Evolutionary conservation across 1,139 yeast species (phyloP).

Genomic region (Candida gigantensis): DNA sequence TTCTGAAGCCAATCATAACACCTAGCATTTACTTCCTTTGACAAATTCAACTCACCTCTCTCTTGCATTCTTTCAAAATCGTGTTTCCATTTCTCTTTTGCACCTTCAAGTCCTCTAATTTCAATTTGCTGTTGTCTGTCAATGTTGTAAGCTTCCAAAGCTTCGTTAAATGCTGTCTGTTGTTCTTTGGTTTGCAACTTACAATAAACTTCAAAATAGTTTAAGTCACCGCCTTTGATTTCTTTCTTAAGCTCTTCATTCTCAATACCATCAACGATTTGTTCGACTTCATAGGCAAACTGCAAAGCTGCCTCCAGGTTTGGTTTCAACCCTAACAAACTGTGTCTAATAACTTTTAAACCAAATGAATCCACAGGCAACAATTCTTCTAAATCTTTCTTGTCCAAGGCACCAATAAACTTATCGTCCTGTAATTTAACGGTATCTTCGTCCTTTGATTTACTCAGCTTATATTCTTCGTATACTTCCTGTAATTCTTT

Average conservation of each 20-base stretch:
- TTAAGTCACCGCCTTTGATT: conserved; percentile 20
- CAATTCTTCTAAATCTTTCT: conserved; percentile 51
- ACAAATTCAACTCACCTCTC: conserved; percentile 59
- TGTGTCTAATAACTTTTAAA: conserved; percentile 76
- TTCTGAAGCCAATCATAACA: conserved; percentile 78
- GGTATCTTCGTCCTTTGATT: conserved; percentile 18
- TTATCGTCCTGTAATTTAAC: conserved; percentile 29
- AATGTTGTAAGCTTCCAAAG: conserved; percentile 67
- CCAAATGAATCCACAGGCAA: conserved; percentile 78
- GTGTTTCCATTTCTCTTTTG: conserved; percentile 84
- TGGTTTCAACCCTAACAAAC: conserved; percentile 63
- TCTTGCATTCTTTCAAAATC: conserved; percentile 71
- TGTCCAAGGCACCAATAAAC: conserved; percentile 44
- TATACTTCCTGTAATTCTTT: conserved; percentile 33
- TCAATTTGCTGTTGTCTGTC: conserved; percentile 78
- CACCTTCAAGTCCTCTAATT: conserved; percentile 78
- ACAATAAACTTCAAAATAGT: conserved; percentile 67
- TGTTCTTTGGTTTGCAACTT: conserved; percentile 53
- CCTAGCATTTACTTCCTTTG: conserved; percentile 66
- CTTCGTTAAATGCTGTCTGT: conserved; percentile 56
- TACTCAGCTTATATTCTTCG: conserved; percentile 18
- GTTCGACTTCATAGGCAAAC: conserved; percentile 26
- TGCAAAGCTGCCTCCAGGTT: conserved; percentile 7
- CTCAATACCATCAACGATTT: conserved; percentile 39
- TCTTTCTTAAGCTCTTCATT: conserved; percentile 17